These are phyloP conservation scores for Lentithecium fluviatile DNA, from an alignment of 495 filamentous ascomycete genomes.

Conservation along the genomic window DNA sequence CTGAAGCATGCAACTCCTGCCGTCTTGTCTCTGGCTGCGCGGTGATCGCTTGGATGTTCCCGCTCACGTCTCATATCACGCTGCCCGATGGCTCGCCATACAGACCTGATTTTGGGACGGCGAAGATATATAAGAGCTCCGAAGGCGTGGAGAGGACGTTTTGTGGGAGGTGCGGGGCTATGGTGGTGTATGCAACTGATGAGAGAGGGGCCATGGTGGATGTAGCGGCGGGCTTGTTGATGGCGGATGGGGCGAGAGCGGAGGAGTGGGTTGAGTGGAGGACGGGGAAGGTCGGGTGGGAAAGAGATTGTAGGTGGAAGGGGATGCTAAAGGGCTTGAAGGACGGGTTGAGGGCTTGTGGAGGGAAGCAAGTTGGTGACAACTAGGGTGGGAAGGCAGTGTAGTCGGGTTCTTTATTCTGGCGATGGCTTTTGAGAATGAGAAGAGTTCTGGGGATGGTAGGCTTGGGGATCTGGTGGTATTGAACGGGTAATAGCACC, in stretches of 20 bases:
- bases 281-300: slow-evolving; percentile 30
- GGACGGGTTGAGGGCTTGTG: slow-evolving; percentile 4
- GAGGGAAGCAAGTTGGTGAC: not conserved
- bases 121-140: slow-evolving; percentile 56
- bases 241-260: slow-evolving; percentile 51
- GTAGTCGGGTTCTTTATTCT: no score
- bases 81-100: slow-evolving; percentile 38
- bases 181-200: slow-evolving; percentile 61
- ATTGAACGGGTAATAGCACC: no score
- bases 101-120: slow-evolving; percentile 49
- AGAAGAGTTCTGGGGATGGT: no score
- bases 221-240: slow-evolving; percentile 60
- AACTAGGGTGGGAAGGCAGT: no score
- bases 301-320: slow-evolving; percentile 21
- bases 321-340: slow-evolving; percentile 9
- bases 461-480: no score
- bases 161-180: slow-evolving; percentile 63
- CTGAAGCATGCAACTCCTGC: slow-evolving; percentile 58
- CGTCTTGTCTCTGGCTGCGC: slow-evolving; percentile 62
- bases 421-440: no score
- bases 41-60: slow-evolving; percentile 65
- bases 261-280: slow-evolving; percentile 65
- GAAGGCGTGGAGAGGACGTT: slow-evolving; percentile 59
- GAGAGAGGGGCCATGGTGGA: slow-evolving; percentile 56
- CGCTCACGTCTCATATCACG: slow-evolving; percentile 59